These are phyloP conservation scores for Pleurotus pulmonarius DNA, from an alignment of 768 basidiomycete species.

Conservation along the genomic window DNA sequence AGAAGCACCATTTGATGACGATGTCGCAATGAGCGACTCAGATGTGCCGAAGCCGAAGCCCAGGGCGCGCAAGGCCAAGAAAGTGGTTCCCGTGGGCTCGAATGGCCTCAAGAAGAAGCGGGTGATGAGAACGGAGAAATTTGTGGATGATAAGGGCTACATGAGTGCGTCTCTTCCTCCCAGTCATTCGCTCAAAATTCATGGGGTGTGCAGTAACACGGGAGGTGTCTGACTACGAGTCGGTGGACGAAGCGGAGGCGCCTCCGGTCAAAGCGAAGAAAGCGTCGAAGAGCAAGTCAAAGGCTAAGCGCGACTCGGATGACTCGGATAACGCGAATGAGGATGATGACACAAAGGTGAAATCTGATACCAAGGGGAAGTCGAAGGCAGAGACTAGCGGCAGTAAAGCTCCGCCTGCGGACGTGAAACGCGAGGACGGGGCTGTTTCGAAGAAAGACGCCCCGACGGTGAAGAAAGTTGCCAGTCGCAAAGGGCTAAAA, in stretches of 20 bases:
- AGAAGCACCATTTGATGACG: conserved; percentile 20
- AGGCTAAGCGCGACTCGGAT: not conserved
- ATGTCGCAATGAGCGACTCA: conserved; percentile 31
- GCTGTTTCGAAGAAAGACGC: not conserved
- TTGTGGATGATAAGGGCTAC: conserved; percentile 66
- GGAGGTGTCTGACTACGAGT: conserved; percentile 63
- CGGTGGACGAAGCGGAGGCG: conserved; percentile 58
- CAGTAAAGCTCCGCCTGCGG: too few relatives aligned
- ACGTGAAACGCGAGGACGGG: too few relatives aligned
- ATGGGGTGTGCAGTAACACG: too few relatives aligned
- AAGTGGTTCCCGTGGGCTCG: conserved; percentile 64
- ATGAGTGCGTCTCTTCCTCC: conserved; percentile 44
- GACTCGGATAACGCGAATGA: not conserved
- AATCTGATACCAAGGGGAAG: not conserved
- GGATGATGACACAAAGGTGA: not conserved
- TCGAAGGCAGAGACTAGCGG: too few relatives aligned
- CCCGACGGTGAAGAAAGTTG: not conserved
- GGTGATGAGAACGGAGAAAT: conserved; percentile 53
- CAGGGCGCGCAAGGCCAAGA: conserved; percentile 47
- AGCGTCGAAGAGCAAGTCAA: conserved; percentile 13
- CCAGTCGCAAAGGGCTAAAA: not conserved
- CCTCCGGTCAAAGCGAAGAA: conserved; percentile 22
- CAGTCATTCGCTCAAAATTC: not conserved
- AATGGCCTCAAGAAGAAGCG: conserved; percentile 78
- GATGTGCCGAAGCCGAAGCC: conserved; percentile 28